Conservation (phyloP, 352 stramenopile species). For the Peronospora destructor region DNA sequence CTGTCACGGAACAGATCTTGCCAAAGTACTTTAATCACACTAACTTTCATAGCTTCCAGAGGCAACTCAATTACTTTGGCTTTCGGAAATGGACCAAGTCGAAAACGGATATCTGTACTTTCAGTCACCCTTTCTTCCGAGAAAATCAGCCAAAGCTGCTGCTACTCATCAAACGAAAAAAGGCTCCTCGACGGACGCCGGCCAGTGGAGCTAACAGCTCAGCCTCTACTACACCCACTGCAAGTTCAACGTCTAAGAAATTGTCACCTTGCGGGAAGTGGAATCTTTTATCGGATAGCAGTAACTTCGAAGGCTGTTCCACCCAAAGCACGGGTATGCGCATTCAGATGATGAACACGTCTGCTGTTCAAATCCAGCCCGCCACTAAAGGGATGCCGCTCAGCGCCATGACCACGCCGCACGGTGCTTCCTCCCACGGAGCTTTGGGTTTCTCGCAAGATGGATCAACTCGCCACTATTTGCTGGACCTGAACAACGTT, state of each 20-base stretch:
- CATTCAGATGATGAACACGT: constrained; percentile 28
- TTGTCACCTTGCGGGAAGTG: constrained; percentile 43
- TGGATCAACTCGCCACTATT: constrained; percentile 28
- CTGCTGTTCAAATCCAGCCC: constrained; percentile 28
- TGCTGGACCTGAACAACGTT: constrained; percentile 53
- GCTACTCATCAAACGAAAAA: constrained; percentile 78
- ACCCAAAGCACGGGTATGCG: constrained; percentile 23
- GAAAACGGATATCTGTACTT: constrained; percentile 82
- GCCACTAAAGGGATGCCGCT: constrained; percentile 32
- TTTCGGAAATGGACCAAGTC: constrained; percentile 87
- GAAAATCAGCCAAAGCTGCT: constrained; percentile 68
- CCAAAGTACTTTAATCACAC: constrained; percentile 92
- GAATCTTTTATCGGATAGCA: constrained; percentile 28
- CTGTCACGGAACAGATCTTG: constrained; percentile 69
- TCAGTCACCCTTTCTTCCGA: constrained; percentile 73
- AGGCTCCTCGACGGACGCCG: constrained; percentile 45
- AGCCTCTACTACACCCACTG: constrained; percentile 3
- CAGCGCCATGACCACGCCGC: constrained; percentile 31
- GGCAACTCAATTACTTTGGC: constrained; percentile 91
- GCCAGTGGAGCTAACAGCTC: constrained; percentile 8
- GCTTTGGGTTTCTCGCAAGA: constrained; percentile 26
- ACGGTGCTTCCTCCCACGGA: constrained; percentile 19
- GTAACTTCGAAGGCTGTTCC: constrained; percentile 11
- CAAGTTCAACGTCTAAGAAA: constrained; percentile 26
- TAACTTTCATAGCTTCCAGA: constrained; percentile 89